phyloP scores from a whole-genome alignment of 441 rosid genomes.

The Erysimum pusillum region DNA sequence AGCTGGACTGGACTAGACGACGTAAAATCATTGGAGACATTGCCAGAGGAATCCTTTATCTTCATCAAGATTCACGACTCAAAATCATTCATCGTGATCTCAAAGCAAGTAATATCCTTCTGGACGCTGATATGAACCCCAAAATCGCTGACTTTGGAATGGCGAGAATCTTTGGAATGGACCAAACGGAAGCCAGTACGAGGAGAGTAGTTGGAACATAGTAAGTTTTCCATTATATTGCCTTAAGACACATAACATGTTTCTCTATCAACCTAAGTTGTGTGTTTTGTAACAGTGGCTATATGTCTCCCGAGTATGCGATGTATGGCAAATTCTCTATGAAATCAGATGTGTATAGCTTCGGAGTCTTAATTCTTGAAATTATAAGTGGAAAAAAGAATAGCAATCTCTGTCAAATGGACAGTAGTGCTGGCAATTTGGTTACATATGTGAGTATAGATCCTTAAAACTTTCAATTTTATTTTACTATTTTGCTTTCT shows the following conservation, averaged over 20 bases:
- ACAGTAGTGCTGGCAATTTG: not conserved
- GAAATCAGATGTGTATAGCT: constrained; percentile 11
- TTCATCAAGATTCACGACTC: constrained; percentile 54
- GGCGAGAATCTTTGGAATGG: constrained; percentile 48
- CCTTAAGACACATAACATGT: not conserved
- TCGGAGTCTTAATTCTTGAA: not conserved
- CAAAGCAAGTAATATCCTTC: constrained; percentile 52
- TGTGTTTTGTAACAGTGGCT: not conserved
- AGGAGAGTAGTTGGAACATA: constrained; percentile 51
- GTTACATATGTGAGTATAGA: constrained; percentile 1
- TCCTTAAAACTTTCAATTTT: not conserved
- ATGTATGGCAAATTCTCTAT: constrained; percentile 6
- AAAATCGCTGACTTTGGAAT: constrained; percentile 60
- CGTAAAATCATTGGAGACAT: constrained; percentile 47
- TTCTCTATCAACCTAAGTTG: not conserved
- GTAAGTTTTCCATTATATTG: constrained; percentile 40
- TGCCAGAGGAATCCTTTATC: constrained; percentile 52
- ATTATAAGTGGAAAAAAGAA: not conserved
- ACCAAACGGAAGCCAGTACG: constrained; percentile 49
- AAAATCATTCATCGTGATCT: constrained; percentile 57
- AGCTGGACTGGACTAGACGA: constrained; percentile 50
- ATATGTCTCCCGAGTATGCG: constrained; percentile 3
- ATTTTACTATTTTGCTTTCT: not conserved
- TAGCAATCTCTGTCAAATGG: not conserved
- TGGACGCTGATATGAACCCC: constrained; percentile 47